Evolutionary conservation across 805 yeast genomes (phyloP), one percentile per base, ranked within the genome.

Genomic region (Candida argentea): DNA sequence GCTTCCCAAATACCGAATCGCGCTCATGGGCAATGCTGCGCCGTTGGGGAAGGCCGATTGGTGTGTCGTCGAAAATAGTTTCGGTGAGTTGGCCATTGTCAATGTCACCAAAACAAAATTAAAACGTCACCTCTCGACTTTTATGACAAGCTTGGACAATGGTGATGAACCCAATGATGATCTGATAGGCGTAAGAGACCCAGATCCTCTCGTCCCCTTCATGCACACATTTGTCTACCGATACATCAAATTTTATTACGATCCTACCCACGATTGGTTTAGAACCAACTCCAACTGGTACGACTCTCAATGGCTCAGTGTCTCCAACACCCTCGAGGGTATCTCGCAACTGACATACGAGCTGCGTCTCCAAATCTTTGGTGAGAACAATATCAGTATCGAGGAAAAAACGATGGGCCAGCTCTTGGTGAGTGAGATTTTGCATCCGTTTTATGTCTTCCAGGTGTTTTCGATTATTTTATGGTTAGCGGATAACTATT

Each of bases 391-490:
- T 16, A 70, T 91, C 26, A 78, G 79, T 32, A 72, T 91, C 40
- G 73, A 73, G 29, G 89, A 81, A 33, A 89, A 86, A 36, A 49
- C 87, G 1, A 58, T 73, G 1, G 19, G 58, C 0, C 73, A 75
- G 46, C 64, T 91, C 25, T 61, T 91, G 20, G 61, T 80, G 15
- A 94, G 85, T 44, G 98, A 91, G 50, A 84, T 86, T 0, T 57
- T 91, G 23, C 97, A 91, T 51, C 99, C 99, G 1, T 91, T 91
- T 49, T 91, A 91, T 50, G 70, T 93, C 24, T 91, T 91, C 50
- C 99, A 91, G 58, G 76, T 89, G 1, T 89, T 89, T 48, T 86
- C 96, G 3, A 81, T 91, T 31, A 57, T 87, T 18, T 60, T 91
- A 25, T 91, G 99, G 99, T 67, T 85, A 7, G 71, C 85, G 10